Conservation (phyloP, 192 early-diverging fungal genomes). For the Umbelopsis isabellina region DNA sequence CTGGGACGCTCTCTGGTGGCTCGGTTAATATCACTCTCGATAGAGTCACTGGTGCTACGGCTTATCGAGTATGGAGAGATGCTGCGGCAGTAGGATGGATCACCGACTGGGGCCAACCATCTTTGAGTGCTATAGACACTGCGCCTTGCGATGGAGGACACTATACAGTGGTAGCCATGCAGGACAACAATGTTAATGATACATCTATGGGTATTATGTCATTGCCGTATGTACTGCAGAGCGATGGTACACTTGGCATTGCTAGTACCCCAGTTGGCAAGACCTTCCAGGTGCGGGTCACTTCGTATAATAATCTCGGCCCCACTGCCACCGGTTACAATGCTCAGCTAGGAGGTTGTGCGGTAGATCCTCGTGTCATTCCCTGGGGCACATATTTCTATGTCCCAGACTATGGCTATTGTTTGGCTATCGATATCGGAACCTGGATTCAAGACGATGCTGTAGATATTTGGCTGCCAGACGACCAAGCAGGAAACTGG, state of each 20-base stretch:
- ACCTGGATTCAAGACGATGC: constrained; percentile 19
- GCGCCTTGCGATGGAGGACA: not conserved
- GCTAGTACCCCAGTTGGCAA: not conserved
- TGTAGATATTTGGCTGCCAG: constrained; percentile 2
- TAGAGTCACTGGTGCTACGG: not conserved
- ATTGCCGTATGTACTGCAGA: not conserved
- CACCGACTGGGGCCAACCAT: constrained; percentile 10
- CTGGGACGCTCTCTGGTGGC: not conserved
- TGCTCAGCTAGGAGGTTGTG: constrained; percentile 11
- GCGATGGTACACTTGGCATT: not conserved
- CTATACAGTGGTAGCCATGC: constrained; percentile 13
- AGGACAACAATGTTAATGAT: constrained; percentile 3
- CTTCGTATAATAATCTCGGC: not conserved
- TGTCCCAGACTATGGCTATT: constrained; percentile 14
- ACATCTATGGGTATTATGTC: constrained; percentile 12
- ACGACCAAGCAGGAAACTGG: constrained; percentile 13
- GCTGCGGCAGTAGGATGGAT: constrained; percentile 5
- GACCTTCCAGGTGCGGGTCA: not conserved
- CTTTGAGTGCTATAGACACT: not conserved
- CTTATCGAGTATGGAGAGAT: constrained; percentile 15
- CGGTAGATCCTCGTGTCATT: constrained; percentile 12
- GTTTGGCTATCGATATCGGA: constrained; percentile 6
- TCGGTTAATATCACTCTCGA: constrained; percentile 5
- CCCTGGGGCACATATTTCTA: constrained; percentile 15
- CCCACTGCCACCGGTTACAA: constrained; percentile 7